phyloP scores from a whole-genome alignment of 306 rosid species.

The Begonia peltatifolia region DNA sequence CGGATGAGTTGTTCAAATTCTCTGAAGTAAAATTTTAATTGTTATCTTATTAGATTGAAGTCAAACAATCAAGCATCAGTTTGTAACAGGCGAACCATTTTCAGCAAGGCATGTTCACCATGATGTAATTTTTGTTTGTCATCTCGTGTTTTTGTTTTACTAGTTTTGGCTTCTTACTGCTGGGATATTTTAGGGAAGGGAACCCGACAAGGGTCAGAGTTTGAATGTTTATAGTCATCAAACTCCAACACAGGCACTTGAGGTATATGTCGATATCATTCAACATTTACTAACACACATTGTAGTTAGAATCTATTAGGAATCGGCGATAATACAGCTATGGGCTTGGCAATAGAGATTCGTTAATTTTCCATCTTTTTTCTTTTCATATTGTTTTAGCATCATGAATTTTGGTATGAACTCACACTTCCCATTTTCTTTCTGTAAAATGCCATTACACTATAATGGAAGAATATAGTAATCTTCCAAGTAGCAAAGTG shows the following conservation, averaged over 20 bases:
- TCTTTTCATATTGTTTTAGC: no score
- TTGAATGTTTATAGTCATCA: conserved; percentile 30
- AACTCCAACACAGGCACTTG: conserved; percentile 40
- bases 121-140: neutral
- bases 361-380: no score
- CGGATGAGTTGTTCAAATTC: neutral
- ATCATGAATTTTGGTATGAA: no score
- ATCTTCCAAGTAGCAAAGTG: no score
- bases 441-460: no score
- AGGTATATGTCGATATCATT: conserved; percentile 27
- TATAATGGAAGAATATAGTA: no score
- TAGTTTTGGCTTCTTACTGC: conserved; percentile 10
- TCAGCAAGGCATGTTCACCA: conserved; percentile 34
- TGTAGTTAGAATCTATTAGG: no score
- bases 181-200: conserved; percentile 55
- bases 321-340: no score
- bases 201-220: conserved; percentile 18
- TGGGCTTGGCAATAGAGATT: no score
- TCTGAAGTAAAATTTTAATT: neutral
- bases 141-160: no score
- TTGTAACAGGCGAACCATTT: conserved; percentile 20
- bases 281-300: no score
- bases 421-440: no score
- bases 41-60: conserved; percentile 34
- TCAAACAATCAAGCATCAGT: conserved; percentile 29